phyloP scores from a whole-genome alignment of 352 stramenopile genomes.

The Phytopythium helicoides region DNA sequence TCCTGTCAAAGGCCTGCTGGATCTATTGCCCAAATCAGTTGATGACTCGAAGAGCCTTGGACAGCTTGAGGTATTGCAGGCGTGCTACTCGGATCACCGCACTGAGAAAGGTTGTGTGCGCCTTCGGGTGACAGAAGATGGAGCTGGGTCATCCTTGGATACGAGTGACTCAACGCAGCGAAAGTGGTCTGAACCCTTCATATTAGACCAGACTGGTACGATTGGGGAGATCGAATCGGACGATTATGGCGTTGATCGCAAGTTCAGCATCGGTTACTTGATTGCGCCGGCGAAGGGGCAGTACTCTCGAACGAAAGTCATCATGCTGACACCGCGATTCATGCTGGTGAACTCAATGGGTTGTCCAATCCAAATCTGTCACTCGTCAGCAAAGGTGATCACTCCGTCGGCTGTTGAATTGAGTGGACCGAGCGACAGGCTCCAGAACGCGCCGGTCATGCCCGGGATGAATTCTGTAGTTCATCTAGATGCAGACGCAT shows the following conservation, averaged over 20 bases:
- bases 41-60: constrained; percentile 54
- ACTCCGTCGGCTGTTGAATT: constrained; percentile 44
- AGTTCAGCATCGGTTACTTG: constrained; percentile 82
- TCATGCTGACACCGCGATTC: constrained; percentile 84
- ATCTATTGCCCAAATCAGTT: constrained; percentile 75
- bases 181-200: constrained; percentile 72
- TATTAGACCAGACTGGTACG: constrained; percentile 73
- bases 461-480: constrained; percentile 68
- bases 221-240: constrained; percentile 70
- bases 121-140: constrained; percentile 65
- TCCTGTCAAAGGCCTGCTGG: constrained; percentile 77
- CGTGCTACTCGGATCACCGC: constrained; percentile 74
- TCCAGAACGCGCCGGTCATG: constrained; percentile 49
- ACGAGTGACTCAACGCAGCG: constrained; percentile 50
- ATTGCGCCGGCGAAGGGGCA: constrained; percentile 68
- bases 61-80: constrained; percentile 78
- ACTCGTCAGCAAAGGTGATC: constrained; percentile 68
- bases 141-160: constrained; percentile 20
- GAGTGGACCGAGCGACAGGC: constrained; percentile 13
- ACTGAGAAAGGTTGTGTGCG: constrained; percentile 67
- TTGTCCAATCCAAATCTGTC: constrained; percentile 69
- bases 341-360: constrained; percentile 83
- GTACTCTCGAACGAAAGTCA: constrained; percentile 86
- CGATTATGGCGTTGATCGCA: constrained; percentile 57
- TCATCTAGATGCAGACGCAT: constrained; percentile 64